phyloP scores from a whole-genome alignment of 495 filamentous ascomycete genomes.

The Penicillium lagena region DNA sequence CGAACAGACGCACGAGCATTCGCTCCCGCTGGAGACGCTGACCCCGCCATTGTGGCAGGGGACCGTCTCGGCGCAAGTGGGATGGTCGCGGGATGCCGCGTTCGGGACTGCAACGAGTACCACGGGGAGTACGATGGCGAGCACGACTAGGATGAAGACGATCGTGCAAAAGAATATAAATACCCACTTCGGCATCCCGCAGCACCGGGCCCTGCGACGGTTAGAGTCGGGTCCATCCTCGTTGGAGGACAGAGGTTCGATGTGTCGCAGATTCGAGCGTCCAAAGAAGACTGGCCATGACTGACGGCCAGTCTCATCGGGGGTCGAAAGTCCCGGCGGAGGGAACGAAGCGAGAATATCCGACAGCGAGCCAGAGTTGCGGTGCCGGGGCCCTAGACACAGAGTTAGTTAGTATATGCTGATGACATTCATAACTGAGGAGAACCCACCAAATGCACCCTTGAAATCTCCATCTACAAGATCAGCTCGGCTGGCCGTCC shows the following conservation, averaged over 20 bases:
- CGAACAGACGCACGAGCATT: slow-evolving; percentile 80
- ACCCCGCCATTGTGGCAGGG: slow-evolving; percentile 78
- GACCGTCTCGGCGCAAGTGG: slow-evolving; percentile 44
- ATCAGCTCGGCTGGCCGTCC: slow-evolving; percentile 67
- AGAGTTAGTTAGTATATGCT: neutral
- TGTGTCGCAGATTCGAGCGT: slow-evolving; percentile 29
- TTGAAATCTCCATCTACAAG: slow-evolving; percentile 26
- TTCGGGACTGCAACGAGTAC: slow-evolving; percentile 67
- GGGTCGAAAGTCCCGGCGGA: slow-evolving; percentile 61
- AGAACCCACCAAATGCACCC: slow-evolving; percentile 19
- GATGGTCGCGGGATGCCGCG: slow-evolving; percentile 34
- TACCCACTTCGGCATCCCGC: slow-evolving; percentile 76
- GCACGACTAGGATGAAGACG: slow-evolving; percentile 69
- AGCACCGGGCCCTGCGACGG: slow-evolving; percentile 42
- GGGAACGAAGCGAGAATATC: slow-evolving; percentile 93
- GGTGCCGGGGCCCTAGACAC: slow-evolving; percentile 19
- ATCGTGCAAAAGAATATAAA: slow-evolving; percentile 66
- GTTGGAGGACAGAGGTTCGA: slow-evolving; percentile 20
- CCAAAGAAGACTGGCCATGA: slow-evolving; percentile 39
- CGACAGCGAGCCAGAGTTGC: slow-evolving; percentile 62
- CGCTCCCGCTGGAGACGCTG: slow-evolving; percentile 54
- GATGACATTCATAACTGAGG: neutral
- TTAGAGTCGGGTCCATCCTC: slow-evolving; percentile 15
- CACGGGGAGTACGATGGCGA: slow-evolving; percentile 81
- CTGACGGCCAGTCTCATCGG: slow-evolving; percentile 23